Evolutionary conservation across 108 stramenopile genomes (phyloP).

Genomic region (Aurantiochytrium sp.): DNA sequence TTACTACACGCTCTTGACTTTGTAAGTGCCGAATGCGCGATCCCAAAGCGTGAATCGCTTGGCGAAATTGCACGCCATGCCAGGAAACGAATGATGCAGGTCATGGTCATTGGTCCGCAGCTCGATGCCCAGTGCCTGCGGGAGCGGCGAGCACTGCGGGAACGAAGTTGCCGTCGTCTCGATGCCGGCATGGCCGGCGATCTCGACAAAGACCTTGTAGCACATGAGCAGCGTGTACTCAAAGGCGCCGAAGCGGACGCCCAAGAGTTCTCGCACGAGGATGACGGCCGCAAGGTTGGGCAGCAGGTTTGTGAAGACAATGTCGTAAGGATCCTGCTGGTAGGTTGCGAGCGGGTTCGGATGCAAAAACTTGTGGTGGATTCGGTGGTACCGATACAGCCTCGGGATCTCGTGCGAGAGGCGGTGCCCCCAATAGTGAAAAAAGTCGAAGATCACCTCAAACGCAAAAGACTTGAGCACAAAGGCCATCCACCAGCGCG

Average conservation of each 20-base stretch:
- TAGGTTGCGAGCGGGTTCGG: not conserved
- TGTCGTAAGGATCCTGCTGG: not conserved
- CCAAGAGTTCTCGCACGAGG: not conserved
- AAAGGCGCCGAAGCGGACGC: not conserved
- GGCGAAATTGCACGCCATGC: not conserved
- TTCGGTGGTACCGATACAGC: not conserved
- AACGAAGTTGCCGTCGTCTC: conserved; percentile 30
- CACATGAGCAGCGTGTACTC: not conserved
- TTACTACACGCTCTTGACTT: too few relatives aligned
- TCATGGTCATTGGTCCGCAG: conserved; percentile 22
- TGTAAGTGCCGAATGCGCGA: not conserved
- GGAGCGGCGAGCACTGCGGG: conserved; percentile 22
- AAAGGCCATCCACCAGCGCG: not conserved
- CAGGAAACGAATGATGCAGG: conserved; percentile 3
- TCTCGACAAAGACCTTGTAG: conserved; percentile 31
- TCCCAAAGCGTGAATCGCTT: conserved; percentile 34
- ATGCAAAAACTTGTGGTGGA: conserved; percentile 12
- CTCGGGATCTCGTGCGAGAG: not conserved
- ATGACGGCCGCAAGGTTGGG: not conserved
- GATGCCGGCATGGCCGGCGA: conserved; percentile 8
- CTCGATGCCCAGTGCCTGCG: conserved; percentile 6
- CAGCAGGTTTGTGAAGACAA: not conserved
- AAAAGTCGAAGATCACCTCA: conserved; percentile 11
- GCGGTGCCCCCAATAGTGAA: conserved; percentile 21
- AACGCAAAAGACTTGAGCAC: not conserved